phyloP scores from a whole-genome alignment of 495 filamentous ascomycete species.

The Trichoderma reesei region DNA sequence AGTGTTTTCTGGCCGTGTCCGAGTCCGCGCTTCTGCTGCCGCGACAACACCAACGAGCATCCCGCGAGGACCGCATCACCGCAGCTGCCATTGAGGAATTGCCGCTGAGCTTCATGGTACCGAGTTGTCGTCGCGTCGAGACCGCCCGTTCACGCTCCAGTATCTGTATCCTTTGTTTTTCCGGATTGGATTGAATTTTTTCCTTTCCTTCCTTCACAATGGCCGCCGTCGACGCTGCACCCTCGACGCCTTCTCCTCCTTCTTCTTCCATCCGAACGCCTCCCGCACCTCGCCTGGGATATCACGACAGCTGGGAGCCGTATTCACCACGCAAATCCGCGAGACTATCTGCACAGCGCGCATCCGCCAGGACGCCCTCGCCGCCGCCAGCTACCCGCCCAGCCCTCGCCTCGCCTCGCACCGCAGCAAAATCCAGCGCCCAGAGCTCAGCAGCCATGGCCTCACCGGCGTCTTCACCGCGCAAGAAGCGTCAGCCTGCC shows the following conservation, averaged over 20 bases:
- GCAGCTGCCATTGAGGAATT: not conserved
- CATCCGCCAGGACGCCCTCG: constrained; percentile 27
- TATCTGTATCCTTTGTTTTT: not conserved
- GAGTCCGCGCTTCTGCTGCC: not conserved
- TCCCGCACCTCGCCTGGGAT: constrained; percentile 58
- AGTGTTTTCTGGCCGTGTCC: not conserved
- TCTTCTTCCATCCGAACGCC: constrained; percentile 42
- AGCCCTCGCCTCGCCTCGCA: constrained; percentile 16
- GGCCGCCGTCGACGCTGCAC: constrained; percentile 3
- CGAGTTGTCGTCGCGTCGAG: too few relatives aligned
- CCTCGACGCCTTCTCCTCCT: constrained; percentile 12
- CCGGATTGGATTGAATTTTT: not conserved
- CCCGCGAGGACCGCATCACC: too few relatives aligned
- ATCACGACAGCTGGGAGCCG: constrained; percentile 55
- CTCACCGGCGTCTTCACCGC: constrained; percentile 34
- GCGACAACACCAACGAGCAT: not conserved
- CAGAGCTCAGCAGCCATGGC: constrained; percentile 20
- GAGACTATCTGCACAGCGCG: constrained; percentile 22
- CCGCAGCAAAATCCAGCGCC: constrained; percentile 14
- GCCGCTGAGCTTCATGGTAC: not conserved
- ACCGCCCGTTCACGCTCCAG: not conserved
- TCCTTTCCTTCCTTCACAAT: not conserved
- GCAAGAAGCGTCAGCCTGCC: constrained; percentile 31
- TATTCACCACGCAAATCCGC: constrained; percentile 48
- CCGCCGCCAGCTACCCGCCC: constrained; percentile 25